A percentile compares a stretch with the other conserved stretches of the same genome.
phyloP scores from a whole-genome alignment of 2,329 filamentous ascomycete species.

The Myriosclerotinia curreyana region DNA sequence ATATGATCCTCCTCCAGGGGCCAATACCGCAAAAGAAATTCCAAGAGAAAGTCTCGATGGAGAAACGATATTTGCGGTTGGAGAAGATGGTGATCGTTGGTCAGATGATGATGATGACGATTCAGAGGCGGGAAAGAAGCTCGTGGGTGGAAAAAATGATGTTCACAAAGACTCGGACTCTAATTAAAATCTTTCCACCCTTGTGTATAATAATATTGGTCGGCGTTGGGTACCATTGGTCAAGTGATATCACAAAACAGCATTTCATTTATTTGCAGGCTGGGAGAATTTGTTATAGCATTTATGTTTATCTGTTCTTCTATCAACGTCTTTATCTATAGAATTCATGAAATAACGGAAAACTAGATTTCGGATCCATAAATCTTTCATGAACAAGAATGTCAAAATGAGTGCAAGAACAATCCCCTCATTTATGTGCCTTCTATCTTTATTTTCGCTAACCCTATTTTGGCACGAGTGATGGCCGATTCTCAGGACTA shows the following conservation, averaged over 20 bases:
- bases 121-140: conserved; percentile 52
- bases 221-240: conserved; percentile 22
- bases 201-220: conserved; percentile 25
- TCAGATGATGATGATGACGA: conserved; percentile 67
- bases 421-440: not conserved
- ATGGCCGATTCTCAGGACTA: not conserved
- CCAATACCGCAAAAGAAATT: conserved; percentile 37
- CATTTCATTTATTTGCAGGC: conserved; percentile 4
- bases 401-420: not conserved
- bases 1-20: conserved; percentile 39
- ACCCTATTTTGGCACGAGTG: not conserved
- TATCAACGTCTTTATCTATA: conserved; percentile 18
- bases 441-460: not conserved
- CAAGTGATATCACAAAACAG: conserved; percentile 4
- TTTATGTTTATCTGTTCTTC: conserved; percentile 3
- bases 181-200: conserved; percentile 6
- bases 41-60: conserved; percentile 69
- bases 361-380: not conserved
- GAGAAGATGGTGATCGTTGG: conserved; percentile 78
- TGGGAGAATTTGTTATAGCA: not conserved
- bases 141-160: conserved; percentile 41
- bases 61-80: conserved; percentile 94
- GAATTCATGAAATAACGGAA: conserved; percentile 3
- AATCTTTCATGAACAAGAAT: not conserved
- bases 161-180: conserved; percentile 18